phyloP scores from a whole-genome alignment of 176 grass and related monocot genomes.

The Pontederia paniculata region DNA sequence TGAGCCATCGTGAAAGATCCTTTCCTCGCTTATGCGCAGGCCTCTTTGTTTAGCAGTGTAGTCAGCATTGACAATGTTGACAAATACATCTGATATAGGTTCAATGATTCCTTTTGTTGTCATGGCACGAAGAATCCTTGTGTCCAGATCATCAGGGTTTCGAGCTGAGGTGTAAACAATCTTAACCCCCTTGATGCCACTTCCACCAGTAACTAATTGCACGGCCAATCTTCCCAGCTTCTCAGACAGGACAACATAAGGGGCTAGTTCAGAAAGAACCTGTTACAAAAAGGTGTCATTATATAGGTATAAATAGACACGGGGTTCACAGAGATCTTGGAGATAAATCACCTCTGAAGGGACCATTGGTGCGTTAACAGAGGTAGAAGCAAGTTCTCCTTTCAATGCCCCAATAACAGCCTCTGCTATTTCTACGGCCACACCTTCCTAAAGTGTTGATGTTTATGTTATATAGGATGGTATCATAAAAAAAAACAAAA shows the following conservation, averaged over 20 bases:
- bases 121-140: conserved; percentile 7
- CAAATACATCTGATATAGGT: conserved; percentile 6
- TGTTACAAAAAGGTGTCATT: not conserved
- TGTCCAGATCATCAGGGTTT: conserved; percentile 7
- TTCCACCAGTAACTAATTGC: conserved; percentile 3
- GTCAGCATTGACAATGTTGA: conserved; percentile 13
- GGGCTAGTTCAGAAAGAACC: conserved; percentile 7
- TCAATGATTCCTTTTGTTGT: conserved; percentile 4
- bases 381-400: conserved; percentile 12
- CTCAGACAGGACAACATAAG: conserved; percentile 2
- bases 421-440: conserved; percentile 8
- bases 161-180: not conserved
- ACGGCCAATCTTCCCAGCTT: conserved; percentile 1
- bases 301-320: not conserved
- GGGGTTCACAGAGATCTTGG: not conserved
- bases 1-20: not conserved
- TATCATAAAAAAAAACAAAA: not conserved
- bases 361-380: conserved; percentile 10
- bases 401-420: conserved; percentile 9
- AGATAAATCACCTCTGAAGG: not conserved
- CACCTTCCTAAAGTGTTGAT: not conserved
- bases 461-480: not conserved
- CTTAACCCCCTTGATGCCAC: conserved; percentile 3
- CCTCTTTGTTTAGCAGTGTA: conserved; percentile 11
- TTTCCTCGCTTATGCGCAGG: conserved; percentile 4